phyloP scores from a whole-genome alignment of 352 stramenopile species.

The Saprolegnia diclina region DNA sequence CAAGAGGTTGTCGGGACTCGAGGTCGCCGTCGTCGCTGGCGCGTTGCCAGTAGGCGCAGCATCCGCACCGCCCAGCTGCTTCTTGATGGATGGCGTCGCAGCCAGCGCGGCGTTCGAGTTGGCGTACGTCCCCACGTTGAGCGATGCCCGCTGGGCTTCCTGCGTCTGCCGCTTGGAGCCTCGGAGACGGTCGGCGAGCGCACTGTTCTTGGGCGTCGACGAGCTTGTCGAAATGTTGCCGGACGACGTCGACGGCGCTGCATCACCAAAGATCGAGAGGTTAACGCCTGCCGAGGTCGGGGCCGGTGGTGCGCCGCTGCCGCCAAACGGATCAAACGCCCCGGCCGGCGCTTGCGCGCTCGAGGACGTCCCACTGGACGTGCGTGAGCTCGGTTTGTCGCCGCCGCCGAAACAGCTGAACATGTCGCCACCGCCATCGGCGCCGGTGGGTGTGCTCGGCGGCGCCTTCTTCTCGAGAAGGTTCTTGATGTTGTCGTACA shows the following conservation, averaged over 20 bases:
- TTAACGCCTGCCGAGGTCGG: conserved; percentile 35
- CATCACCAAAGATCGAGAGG: conserved; percentile 24
- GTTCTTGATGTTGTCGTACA: conserved; percentile 84
- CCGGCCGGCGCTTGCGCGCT: neutral
- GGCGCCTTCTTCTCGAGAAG: conserved; percentile 67
- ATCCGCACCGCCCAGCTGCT: conserved; percentile 10
- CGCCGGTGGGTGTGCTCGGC: neutral
- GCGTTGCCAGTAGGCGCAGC: neutral
- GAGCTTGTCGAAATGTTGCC: conserved; percentile 16
- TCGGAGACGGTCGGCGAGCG: conserved; percentile 50
- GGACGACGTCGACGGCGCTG: conserved; percentile 1
- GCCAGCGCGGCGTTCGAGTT: neutral
- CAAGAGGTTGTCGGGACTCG: conserved; percentile 16
- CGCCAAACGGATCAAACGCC: conserved; percentile 62
- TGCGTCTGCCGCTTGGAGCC: conserved; percentile 51
- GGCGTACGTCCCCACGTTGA: conserved; percentile 38
- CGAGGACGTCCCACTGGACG: conserved; percentile 6
- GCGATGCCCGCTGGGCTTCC: conserved; percentile 50
- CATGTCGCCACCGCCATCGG: conserved; percentile 5
- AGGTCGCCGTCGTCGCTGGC: neutral
- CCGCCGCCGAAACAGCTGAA: conserved; percentile 25
- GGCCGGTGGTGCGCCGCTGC: conserved; percentile 41
- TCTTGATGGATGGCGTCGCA: conserved; percentile 19
- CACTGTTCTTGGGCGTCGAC: conserved; percentile 28
- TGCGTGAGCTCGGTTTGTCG: conserved; percentile 11